These are phyloP conservation scores for Plasmodium coatneyi DNA, from an alignment of 169 alveolate genomes.

Conservation along the genomic window DNA sequence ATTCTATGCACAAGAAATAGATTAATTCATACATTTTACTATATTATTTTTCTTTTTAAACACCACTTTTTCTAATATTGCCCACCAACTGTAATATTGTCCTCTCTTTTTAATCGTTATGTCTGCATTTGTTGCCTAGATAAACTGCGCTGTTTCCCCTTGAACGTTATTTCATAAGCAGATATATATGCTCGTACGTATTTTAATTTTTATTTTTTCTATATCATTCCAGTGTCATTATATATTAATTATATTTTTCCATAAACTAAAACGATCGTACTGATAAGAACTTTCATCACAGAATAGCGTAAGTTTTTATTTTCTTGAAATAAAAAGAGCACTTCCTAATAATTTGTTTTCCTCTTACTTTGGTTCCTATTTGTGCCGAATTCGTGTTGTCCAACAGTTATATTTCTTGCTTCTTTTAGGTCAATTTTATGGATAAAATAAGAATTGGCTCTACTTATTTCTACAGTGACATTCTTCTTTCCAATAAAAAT, in stretches of 20 bases:
- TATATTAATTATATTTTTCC: neutral
- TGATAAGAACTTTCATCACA: neutral
- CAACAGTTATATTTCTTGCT: neutral
- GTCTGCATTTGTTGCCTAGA: neutral
- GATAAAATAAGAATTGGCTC: neutral
- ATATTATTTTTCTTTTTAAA: too few species aligned
- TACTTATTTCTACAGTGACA: neutral
- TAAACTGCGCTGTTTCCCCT: neutral
- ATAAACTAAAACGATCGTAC: neutral
- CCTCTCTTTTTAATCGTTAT: neutral
- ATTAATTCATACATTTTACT: neutral
- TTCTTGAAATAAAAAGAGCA: neutral
- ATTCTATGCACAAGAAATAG: neutral
- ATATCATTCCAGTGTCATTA: neutral
- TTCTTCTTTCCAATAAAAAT: neutral
- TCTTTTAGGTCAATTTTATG: neutral
- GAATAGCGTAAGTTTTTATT: neutral
- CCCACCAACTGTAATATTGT: neutral
- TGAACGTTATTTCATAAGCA: neutral
- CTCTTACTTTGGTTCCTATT: neutral
- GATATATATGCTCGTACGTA: neutral
- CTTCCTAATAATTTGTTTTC: neutral
- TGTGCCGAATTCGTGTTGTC: neutral
- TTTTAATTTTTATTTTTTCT: too few species aligned
- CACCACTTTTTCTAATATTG: neutral